Evolutionary conservation across 2,329 filamentous ascomycete species (phyloP), one percentile per base, ranked within the genome.

Genomic region (Triangularia setosa): DNA sequence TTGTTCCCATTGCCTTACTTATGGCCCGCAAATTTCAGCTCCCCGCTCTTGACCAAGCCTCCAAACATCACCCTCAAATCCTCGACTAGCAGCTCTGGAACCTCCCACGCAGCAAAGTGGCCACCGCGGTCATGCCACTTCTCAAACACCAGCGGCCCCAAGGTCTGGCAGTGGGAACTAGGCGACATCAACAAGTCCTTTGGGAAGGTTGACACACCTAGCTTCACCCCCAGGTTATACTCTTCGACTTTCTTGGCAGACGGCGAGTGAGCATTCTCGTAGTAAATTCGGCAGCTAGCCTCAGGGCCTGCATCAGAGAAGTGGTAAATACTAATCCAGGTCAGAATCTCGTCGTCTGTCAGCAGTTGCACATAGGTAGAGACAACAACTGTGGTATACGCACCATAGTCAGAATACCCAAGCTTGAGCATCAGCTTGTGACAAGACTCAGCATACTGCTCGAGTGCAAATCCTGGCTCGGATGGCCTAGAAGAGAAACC

Each of bases 291-390:
- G 8, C 85, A 72, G 65, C 84, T 87, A 0, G 90, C 89, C 1
- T 86, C 87, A 0, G 90, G 87, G 0, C 91, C 90, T 1, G 89
- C 87, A 0, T 78, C 82, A 8, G 85, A 88, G 76, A 92, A 92
- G 72, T 83, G 86, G 73, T 93, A 93, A 44, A 93, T 83, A 58
- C 81, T 85, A 0, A 93, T 76, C 91, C 90, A 94, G 0, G 87
- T 91, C 25, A 91, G 76, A 8, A 93, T 82, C 76, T 93, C 90
- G 62, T 93, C 89, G 66, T 92, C 87, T 0, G 84, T 77, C 30
- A 33, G 65, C 81, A 76, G 74, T 91, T 90, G 68, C 8, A 12
- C 30, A 33, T 33, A 12, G 7, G 30, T 3, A 33, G 30, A 33
- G 8, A 33, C 11, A 53, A 53, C 18, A 1, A 53, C 14, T 11